A percentile compares a stretch with the other conserved stretches of the same genome.
phyloP scores from a whole-genome alignment of 352 stramenopile genomes.

The Pythium phragmiticola region DNA sequence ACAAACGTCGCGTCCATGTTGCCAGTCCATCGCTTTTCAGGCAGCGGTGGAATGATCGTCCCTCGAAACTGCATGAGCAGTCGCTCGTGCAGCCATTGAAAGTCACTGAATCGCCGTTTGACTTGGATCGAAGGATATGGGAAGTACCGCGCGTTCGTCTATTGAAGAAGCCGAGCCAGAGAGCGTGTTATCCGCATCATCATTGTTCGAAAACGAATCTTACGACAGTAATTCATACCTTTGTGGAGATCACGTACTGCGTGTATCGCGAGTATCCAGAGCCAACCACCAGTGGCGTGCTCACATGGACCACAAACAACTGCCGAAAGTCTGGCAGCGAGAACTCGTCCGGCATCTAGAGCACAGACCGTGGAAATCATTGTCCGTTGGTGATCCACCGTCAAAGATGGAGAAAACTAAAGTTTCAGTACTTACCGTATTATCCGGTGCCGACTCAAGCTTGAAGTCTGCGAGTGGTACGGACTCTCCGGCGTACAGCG shows the following conservation, averaged over 20 bases:
- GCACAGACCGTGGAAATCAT: background rate
- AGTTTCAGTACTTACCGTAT: conserved; percentile 37
- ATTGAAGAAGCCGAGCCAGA: background rate
- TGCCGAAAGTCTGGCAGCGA: conserved; percentile 41
- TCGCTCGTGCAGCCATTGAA: conserved; percentile 87
- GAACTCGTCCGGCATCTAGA: conserved; percentile 54
- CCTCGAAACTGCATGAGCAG: conserved; percentile 78
- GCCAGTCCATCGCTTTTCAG: conserved; percentile 85
- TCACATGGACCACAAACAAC: conserved; percentile 73
- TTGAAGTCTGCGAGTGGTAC: conserved; percentile 80
- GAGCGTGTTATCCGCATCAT: background rate
- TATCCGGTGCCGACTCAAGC: conserved; percentile 75
- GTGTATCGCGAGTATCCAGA: conserved; percentile 83
- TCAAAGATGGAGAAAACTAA: background rate
- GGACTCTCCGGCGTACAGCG: conserved; percentile 68
- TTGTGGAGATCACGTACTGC: conserved; percentile 87
- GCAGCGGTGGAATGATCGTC: conserved; percentile 87
- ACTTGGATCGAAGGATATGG: conserved; percentile 72
- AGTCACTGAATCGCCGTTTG: conserved; percentile 87
- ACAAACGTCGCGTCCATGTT: conserved; percentile 91
- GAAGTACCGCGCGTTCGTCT: conserved; percentile 73
- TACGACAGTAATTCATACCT: conserved; percentile 35
- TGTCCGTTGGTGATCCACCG: background rate
- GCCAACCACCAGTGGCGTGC: conserved; percentile 75
- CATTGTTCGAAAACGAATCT: background rate